Conservation (phyloP, 805 yeast species). For the Debaryomyces castellii region DNA sequence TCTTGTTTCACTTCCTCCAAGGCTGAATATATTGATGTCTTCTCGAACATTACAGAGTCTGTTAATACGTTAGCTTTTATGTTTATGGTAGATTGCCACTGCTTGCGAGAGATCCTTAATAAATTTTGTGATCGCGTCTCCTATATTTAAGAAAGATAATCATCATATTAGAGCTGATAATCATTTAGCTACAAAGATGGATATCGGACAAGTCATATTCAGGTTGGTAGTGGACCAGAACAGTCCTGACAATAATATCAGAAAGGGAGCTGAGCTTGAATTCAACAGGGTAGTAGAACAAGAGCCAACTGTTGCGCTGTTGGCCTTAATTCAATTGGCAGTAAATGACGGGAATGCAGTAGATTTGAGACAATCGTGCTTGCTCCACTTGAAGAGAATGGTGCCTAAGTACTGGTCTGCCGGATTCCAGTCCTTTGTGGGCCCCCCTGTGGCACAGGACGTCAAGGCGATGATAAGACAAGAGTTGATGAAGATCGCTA, state of each 20-base stretch:
- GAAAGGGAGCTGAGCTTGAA: conserved; percentile 53
- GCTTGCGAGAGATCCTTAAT: background rate
- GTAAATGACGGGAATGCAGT: conserved; percentile 23
- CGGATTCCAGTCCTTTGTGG: conserved; percentile 72
- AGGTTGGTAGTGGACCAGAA: conserved; percentile 26
- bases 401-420: conserved; percentile 81
- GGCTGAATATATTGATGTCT: conserved; percentile 31
- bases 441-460: conserved; percentile 58
- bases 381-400: conserved; percentile 64
- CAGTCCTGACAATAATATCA: conserved; percentile 48
- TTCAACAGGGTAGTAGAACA: conserved; percentile 41
- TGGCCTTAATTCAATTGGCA: conserved; percentile 44
- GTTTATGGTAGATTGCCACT: background rate
- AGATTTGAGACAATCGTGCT: conserved; percentile 56
- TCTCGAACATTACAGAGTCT: conserved; percentile 5
- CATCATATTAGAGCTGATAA: background rate
- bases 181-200: conserved; percentile 3
- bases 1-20: conserved; percentile 48
- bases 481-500: conserved; percentile 48
- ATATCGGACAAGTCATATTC: conserved; percentile 2
- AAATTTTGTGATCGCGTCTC: background rate
- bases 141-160: background rate
- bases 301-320: conserved; percentile 51
- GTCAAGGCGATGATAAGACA: conserved; percentile 53
- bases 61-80: background rate